phyloP scores from a whole-genome alignment of 257 asterid genomes.

The Rehmannia glutinosa region DNA sequence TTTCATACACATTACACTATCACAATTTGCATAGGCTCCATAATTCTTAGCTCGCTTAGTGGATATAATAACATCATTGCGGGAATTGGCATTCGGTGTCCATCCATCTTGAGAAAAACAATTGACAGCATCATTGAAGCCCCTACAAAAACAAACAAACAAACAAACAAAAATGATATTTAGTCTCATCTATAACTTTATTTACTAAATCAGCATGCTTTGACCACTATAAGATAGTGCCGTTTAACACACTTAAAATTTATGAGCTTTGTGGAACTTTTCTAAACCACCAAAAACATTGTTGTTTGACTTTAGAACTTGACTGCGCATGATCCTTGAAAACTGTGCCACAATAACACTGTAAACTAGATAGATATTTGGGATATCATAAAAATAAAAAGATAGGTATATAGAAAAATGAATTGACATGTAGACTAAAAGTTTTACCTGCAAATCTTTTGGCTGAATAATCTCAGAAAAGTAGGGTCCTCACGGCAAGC shows the following conservation, averaged over 20 bases:
- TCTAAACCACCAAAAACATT: background rate
- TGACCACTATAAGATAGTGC: background rate
- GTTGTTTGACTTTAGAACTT: background rate
- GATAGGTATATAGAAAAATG: background rate
- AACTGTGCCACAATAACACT: background rate
- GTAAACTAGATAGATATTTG: background rate
- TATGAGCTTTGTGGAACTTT: background rate
- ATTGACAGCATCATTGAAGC: slow-evolving; percentile 42
- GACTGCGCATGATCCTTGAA: background rate
- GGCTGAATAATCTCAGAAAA: slow-evolving; percentile 27
- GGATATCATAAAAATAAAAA: background rate
- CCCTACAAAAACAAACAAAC: slow-evolving; percentile 23
- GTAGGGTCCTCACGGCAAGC: slow-evolving; percentile 19
- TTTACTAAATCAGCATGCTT: background rate
- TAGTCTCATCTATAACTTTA: background rate
- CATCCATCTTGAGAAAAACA: slow-evolving; percentile 46
- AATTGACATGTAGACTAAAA: background rate
- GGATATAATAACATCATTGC: slow-evolving; percentile 24
- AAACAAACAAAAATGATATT: slow-evolving; percentile 14
- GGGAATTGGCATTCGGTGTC: slow-evolving; percentile 24
- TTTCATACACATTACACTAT: slow-evolving; percentile 36
- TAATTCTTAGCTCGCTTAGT: slow-evolving; percentile 17
- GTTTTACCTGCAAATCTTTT: slow-evolving; percentile 29
- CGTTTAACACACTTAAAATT: background rate
- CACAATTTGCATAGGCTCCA: slow-evolving; percentile 22